These are phyloP conservation scores for Lentinula detonsa DNA, from an alignment of 768 basidiomycete species.

Conservation along the genomic window DNA sequence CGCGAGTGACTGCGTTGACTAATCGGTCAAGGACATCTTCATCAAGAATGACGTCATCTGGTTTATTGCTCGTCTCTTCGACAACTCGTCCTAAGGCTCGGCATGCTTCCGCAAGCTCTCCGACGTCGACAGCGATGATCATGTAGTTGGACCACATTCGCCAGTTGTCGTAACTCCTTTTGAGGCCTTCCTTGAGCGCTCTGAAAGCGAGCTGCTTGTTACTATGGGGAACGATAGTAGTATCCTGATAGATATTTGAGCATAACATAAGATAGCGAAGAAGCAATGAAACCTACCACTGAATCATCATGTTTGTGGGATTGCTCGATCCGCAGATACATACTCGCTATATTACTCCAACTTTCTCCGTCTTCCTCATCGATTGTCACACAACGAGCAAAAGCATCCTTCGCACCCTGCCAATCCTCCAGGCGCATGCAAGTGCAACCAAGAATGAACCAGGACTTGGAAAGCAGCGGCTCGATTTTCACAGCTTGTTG, in stretches of 20 bases:
- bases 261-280: neutral
- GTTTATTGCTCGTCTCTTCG: slow-evolving; percentile 59
- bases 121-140: slow-evolving; percentile 88
- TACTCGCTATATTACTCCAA: slow-evolving; percentile 95
- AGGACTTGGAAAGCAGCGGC: slow-evolving; percentile 78
- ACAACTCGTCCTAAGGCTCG: slow-evolving; percentile 80
- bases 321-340: slow-evolving; percentile 67
- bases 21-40: slow-evolving; percentile 84
- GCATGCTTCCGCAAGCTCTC: slow-evolving; percentile 83
- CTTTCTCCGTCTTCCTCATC: slow-evolving; percentile 98
- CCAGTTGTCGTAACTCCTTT: slow-evolving; percentile 86
- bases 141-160: slow-evolving; percentile 99
- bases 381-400: slow-evolving; percentile 79
- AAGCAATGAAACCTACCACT: slow-evolving; percentile 10
- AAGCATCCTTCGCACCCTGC: slow-evolving; percentile 79
- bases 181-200: slow-evolving; percentile 87
- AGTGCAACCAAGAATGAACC: slow-evolving; percentile 97
- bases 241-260: neutral
- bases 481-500: slow-evolving; percentile 80
- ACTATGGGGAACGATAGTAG: slow-evolving; percentile 40
- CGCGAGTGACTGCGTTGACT: slow-evolving; percentile 79
- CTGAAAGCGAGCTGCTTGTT: slow-evolving; percentile 89
- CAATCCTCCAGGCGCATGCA: slow-evolving; percentile 78
- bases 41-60: slow-evolving; percentile 53
- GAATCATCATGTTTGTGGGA: slow-evolving; percentile 24